Base-by-base conservation (phyloP, 2,329 filamentous ascomycete genomes). In the Esteya vermicola region DNA sequence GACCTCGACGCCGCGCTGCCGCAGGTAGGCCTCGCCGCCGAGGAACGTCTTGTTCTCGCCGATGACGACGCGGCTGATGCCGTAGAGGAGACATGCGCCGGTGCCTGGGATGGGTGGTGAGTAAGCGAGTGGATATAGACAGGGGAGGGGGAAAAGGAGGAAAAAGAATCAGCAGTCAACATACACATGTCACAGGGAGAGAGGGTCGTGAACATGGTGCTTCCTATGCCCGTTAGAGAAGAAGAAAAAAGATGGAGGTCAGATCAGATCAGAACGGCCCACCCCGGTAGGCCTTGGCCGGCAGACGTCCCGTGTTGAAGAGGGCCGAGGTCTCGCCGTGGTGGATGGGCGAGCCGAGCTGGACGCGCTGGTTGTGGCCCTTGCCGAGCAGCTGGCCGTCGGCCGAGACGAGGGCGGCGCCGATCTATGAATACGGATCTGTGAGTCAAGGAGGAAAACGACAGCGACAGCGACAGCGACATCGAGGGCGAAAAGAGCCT, bases 181-280 rank as follows among this genome's bases (percentile, higher is more conserved):
- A 49, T 48, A 56, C 78, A 88, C 81, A 86, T 86, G 53, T 84
- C 79, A 56, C 82, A 88, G 1, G 81, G 82, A 3, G 78, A 83
- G 7, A 88, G 63, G 1, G 81, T 85, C 3, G 82, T 88, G 59
- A 83, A 88, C 79, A 88, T 85, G n/a, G 81, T 86, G 27, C 78
- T 72, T 23, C 76, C 77, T 44, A 26, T 9, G 8, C 18, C 4
- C 3, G 37, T 22, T 9, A 34, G 31, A 22, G 19, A 14, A 18
- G 20, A 30, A 30, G 6, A 18, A 16, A 21, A 25, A 26, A n/a
- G 20, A 33, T n/a, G n/a, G n/a, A n/a, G n/a, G n/a, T n/a, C n/a
- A n/a, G n/a, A n/a, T n/a, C n/a, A n/a, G n/a, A n/a, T n/a, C n/a
- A 32, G 18, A 13, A 4, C 14, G 16, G 33, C 42, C 14, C 19